phyloP scores from a whole-genome alignment of 2,329 filamentous ascomycete species.

The Calonectria honghensis region DNA sequence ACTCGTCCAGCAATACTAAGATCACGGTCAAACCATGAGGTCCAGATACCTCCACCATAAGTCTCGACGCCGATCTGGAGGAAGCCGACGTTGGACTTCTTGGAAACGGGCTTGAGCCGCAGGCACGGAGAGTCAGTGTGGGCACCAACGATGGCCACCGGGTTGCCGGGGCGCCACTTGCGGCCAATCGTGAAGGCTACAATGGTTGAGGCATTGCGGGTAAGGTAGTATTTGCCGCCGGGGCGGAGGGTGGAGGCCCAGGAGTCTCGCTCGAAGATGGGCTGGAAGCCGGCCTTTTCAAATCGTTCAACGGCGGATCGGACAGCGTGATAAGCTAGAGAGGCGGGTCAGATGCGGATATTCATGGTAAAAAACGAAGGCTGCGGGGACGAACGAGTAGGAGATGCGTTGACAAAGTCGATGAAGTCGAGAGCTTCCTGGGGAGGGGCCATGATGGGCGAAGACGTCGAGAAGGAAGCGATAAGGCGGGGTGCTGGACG shows the following conservation, averaged over 20 bases:
- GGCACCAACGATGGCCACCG: conserved; percentile 93
- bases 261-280: conserved; percentile 92
- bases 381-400: conserved; percentile 81
- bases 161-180: conserved; percentile 93
- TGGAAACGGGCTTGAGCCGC: conserved; percentile 94
- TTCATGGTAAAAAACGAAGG: background rate
- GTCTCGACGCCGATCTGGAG: conserved; percentile 97
- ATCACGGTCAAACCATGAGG: conserved; percentile 98
- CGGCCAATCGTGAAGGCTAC: conserved; percentile 93
- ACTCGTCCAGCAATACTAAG: conserved; percentile 92
- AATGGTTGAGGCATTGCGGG: conserved; percentile 93
- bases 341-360: conserved; percentile 43
- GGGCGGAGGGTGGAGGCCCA: conserved; percentile 88
- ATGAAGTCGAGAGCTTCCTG: conserved; percentile 86
- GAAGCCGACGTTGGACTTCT: conserved; percentile 90
- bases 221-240: conserved; percentile 97
- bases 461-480: conserved; percentile 56
- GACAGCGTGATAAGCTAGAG: conserved; percentile 93
- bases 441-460: conserved; percentile 70
- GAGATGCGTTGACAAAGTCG: conserved; percentile 94
- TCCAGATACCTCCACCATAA: conserved; percentile 97
- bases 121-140: conserved; percentile 97
- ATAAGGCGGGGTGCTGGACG: conserved; percentile 21
- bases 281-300: conserved; percentile 87
- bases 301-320: conserved; percentile 85